These are phyloP conservation scores for Capronia americana DNA, from an alignment of 2,329 filamentous ascomycete species.

Conservation along the genomic window DNA sequence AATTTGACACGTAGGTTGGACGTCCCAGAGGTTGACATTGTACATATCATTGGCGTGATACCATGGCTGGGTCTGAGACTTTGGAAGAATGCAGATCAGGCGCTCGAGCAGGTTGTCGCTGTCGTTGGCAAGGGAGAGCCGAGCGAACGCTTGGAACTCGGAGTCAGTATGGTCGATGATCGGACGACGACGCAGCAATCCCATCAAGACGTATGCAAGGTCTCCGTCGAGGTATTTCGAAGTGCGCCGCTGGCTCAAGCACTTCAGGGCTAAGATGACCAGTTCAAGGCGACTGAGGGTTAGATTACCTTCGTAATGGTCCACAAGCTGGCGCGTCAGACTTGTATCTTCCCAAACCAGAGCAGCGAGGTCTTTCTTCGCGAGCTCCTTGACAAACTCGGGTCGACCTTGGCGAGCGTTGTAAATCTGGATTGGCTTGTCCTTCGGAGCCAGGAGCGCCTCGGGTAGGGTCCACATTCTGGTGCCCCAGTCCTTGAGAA, in stretches of 20 bases:
- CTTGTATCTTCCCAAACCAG: conserved; percentile 39
- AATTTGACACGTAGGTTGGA: conserved; percentile 49
- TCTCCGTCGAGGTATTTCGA: conserved; percentile 38
- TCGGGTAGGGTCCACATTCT: conserved; percentile 42
- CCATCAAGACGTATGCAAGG: conserved; percentile 48
- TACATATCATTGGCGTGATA: conserved; percentile 47
- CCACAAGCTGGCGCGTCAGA: conserved; percentile 12
- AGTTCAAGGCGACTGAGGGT: conserved; percentile 52
- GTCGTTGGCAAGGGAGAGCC: conserved; percentile 55
- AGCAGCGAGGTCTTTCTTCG: conserved; percentile 38
- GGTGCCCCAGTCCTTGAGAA: conserved; percentile 37
- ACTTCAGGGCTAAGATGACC: conserved; percentile 40
- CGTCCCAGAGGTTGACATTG: conserved; percentile 50
- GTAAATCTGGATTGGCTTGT: conserved; percentile 45
- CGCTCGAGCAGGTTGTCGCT: conserved; percentile 55
- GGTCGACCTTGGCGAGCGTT: conserved; percentile 32
- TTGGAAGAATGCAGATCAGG: conserved; percentile 53
- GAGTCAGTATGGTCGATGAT: conserved; percentile 49
- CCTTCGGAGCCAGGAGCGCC: conserved; percentile 38
- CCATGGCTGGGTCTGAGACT: conserved; percentile 32
- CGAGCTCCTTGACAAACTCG: conserved; percentile 26
- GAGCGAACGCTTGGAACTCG: conserved; percentile 56
- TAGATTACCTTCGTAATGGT: conserved; percentile 50
- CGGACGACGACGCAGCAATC: conserved; percentile 51
- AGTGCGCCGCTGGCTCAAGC: conserved; percentile 34